Evolutionary conservation across 176 grass and related monocot species (phyloP).

Genomic region (Triticum monococcum): DNA sequence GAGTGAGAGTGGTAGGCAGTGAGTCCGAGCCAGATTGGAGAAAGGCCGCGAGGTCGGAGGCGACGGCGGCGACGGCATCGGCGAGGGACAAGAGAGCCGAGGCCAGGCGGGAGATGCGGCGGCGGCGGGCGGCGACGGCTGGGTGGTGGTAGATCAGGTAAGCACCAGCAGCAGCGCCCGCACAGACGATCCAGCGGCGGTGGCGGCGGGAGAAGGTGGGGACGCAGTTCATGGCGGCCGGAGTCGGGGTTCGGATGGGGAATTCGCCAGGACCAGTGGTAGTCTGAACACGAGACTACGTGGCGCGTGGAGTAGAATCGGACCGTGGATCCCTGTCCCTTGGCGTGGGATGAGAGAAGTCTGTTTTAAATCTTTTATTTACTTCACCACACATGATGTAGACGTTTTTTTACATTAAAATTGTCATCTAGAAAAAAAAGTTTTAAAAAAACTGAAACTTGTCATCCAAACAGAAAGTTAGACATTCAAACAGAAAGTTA

Average conservation of each 20-base stretch:
- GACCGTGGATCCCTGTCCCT: not conserved
- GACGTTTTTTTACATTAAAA: too few relatives aligned
- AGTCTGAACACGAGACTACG: not conserved
- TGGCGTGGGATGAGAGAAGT: too few relatives aligned
- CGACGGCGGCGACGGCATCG: constrained; percentile 48
- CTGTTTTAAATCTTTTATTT: too few relatives aligned
- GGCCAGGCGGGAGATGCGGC: constrained; percentile 45
- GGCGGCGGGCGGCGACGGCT: constrained; percentile 39
- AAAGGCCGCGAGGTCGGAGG: constrained; percentile 49
- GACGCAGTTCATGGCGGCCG: constrained; percentile 28
- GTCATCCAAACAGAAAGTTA: too few relatives aligned
- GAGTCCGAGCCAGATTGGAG: constrained; percentile 47
- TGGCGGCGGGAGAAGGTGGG: constrained; percentile 43
- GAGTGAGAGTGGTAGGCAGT: constrained; percentile 46
- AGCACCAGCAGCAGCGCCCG: constrained; percentile 15
- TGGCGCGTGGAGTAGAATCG: not conserved
- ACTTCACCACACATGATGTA: too few relatives aligned
- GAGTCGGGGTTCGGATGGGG: constrained; percentile 6
- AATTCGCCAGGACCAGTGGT: not conserved
- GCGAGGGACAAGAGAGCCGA: constrained; percentile 46
- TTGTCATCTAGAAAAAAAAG: too few relatives aligned
- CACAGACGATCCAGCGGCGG: constrained; percentile 43
- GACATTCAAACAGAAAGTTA: too few relatives aligned
- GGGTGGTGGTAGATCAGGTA: constrained; percentile 68
- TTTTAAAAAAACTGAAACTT: too few relatives aligned